phyloP scores from a whole-genome alignment of 805 yeast species.

The Jamesozyma gamospora region DNA sequence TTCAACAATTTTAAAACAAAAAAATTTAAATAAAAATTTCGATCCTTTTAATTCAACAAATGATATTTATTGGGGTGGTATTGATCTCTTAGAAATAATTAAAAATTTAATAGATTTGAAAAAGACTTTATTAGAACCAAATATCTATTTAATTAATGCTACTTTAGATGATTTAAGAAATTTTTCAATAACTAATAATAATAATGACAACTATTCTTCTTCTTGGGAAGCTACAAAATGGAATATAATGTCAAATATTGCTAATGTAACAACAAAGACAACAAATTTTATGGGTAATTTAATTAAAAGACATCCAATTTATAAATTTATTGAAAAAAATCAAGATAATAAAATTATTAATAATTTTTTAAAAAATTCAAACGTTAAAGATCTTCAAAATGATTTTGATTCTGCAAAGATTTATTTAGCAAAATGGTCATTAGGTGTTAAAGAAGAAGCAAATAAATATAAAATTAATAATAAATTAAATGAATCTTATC shows the following conservation, averaged over 20 bases:
- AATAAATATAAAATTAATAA: conserved; percentile 40
- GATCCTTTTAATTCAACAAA: conserved; percentile 57
- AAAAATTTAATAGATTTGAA: conserved; percentile 50
- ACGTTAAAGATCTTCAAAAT: conserved; percentile 64
- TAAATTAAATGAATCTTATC: conserved; percentile 50
- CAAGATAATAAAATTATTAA: conserved; percentile 30
- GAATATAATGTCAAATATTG: conserved; percentile 77
- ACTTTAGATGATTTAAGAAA: conserved; percentile 37
- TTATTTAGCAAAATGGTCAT: conserved; percentile 93
- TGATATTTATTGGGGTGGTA: conserved; percentile 85
- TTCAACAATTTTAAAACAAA: conserved; percentile 56
- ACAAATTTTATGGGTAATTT: conserved; percentile 17
- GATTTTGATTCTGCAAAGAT: conserved; percentile 91
- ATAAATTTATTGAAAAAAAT: conserved; percentile 36
- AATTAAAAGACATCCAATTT: conserved; percentile 24
- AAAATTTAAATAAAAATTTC: conserved; percentile 50
- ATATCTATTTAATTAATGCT: conserved; percentile 72
- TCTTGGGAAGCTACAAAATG: conserved; percentile 51
- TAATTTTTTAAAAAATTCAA: conserved; percentile 60
- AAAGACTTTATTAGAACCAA: conserved; percentile 59
- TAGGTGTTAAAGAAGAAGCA: conserved; percentile 86
- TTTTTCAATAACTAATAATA: conserved; percentile 14
- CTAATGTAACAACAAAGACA: conserved; percentile 50
- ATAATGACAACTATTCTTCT: conserved; percentile 13
- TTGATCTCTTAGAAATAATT: conserved; percentile 53